A percentile compares a stretch with the other conserved stretches of the same genome.
These are phyloP conservation scores for Arabidopsis hybrid DNA, from an alignment of 441 rosid genomes.

Conservation along the genomic window DNA sequence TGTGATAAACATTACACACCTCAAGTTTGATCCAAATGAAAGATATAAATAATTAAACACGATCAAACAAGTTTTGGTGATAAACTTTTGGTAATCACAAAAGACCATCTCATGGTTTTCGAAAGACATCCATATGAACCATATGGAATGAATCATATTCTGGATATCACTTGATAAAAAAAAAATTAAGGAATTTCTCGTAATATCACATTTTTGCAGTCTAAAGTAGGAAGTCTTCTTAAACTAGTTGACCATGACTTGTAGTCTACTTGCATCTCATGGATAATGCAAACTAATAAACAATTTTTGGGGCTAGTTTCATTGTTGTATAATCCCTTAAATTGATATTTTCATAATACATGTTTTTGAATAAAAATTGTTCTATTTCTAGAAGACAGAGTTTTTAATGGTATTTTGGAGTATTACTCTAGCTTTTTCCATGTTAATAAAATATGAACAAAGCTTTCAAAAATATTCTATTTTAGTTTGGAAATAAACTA, in stretches of 20 bases:
- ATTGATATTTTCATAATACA: not conserved
- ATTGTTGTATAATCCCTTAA: not conserved
- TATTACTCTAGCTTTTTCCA: not conserved
- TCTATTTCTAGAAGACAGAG: too few relatives aligned
- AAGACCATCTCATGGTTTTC: not conserved
- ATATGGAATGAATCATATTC: not conserved
- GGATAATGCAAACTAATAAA: not conserved
- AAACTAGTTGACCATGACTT: not conserved
- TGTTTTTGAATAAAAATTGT: not conserved
- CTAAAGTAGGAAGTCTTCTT: not conserved
- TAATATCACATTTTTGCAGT: not conserved
- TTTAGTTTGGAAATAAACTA: not conserved
- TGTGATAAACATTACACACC: not conserved
- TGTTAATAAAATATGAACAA: not conserved
- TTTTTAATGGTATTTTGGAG: too few relatives aligned
- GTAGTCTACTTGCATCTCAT: not conserved
- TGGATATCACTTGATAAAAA: not conserved
- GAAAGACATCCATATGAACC: not conserved
- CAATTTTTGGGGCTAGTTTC: not conserved
- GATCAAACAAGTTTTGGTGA: not conserved
- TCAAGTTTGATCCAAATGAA: not conserved
- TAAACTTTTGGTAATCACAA: not conserved
- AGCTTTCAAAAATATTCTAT: not conserved
- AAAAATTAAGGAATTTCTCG: not conserved
- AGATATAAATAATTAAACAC: not conserved